Conservation (phyloP, 208 protist species). For the Leptomonas seymouri region DNA sequence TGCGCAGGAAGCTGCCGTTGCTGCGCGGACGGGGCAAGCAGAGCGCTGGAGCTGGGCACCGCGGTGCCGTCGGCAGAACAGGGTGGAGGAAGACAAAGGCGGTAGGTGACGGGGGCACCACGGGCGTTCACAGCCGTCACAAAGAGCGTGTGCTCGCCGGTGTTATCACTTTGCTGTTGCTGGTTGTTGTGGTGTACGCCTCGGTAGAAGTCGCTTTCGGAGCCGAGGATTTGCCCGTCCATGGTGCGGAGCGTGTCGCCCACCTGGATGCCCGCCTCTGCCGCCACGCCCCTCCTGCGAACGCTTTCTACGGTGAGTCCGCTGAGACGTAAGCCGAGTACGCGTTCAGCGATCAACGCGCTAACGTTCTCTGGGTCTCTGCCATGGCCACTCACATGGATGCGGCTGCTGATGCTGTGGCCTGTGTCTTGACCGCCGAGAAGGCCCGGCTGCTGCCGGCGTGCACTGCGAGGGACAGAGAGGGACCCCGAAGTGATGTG, state of each 20-base stretch:
- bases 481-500: background rate
- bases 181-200: constrained; percentile 19
- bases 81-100: constrained; percentile 21
- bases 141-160: constrained; percentile 11
- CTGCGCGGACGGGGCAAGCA: too few relatives aligned
- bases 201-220: constrained; percentile 11
- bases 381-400: background rate
- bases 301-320: constrained; percentile 15
- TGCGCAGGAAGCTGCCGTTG: too few relatives aligned
- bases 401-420: constrained; percentile 1
- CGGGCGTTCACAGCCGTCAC: constrained; percentile 23
- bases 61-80: background rate
- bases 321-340: constrained; percentile 27
- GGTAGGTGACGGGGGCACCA: constrained; percentile 27
- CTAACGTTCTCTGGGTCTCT: background rate
- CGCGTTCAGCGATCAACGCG: constrained; percentile 1
- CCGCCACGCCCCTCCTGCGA: constrained; percentile 17
- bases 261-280: constrained; percentile 30
- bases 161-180: constrained; percentile 1
- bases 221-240: constrained; percentile 23
- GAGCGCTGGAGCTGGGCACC: too few relatives aligned
- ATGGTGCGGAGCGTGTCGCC: constrained; percentile 36
- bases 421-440: background rate
- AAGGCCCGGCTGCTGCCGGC: background rate
- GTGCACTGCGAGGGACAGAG: constrained; percentile 12